Evolutionary conservation across 441 rosid genomes (phyloP), one percentile per base, ranked within the genome.

Genomic region (Sinapis alba): DNA sequence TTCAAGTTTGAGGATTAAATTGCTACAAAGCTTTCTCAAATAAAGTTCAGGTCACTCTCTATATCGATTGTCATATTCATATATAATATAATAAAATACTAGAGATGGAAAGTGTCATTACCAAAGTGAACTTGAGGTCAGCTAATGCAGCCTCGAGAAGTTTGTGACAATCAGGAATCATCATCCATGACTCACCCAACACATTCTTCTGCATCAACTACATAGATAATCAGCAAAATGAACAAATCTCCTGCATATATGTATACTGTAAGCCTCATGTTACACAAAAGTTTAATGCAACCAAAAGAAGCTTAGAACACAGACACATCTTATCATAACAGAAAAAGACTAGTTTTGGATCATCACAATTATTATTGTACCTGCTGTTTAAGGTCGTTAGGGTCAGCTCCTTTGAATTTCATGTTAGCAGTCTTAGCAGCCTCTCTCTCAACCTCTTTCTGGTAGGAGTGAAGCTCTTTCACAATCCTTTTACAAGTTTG

Each of bases 101-200:
- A 60, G 24, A 2, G 2, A 50, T n/a, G 5, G 4, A 36, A 50
- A 61, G 13, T 54, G 62, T 77, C 13, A 41, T 0, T 89, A 92
- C 99, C 97, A 95, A 62, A 77, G 88, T 84, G 54, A 76, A 90
- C 74, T 89, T 92, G 10, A 92, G 86, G 66, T 92, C 94, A 73
- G 85, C 85, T 54, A 91, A 63, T 0, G 98, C 89, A 72, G 93
- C 88, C 83, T 89, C 96, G 16, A 92, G 86, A 76, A 97, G 93
- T 82, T 89, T 92, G 80, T 80, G 88, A 56, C 98, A 88, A 79
- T 95, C 96, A 4, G 98, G 99, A 79, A 92, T 79, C 98, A 95
- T 95, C 98, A 95, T 92, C 84, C 98, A 90, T 36, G 98, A 95
- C 78, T 92, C 98, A 73, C 92, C 98, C 78, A 95, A 86, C 78